phyloP scores from a whole-genome alignment of 2,329 filamentous ascomycete genomes.

The Fusarium domesticum region DNA sequence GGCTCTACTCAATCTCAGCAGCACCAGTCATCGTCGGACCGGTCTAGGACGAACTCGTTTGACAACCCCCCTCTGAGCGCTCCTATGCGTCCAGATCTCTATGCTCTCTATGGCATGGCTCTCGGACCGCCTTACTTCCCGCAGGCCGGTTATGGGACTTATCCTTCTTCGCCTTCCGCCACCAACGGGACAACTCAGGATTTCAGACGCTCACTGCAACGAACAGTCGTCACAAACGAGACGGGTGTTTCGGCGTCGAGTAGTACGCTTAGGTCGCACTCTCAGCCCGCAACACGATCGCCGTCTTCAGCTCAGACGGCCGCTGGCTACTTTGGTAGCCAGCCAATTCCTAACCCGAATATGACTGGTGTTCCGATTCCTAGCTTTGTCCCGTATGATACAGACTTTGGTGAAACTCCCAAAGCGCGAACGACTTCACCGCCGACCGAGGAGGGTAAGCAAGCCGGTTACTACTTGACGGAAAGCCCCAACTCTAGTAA shows the following conservation, averaged over 20 bases:
- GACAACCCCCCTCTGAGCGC: constrained; percentile 60
- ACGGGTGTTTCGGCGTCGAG: constrained; percentile 45
- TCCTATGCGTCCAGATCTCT: constrained; percentile 56
- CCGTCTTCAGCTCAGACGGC: constrained; percentile 30
- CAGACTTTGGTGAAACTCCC: constrained; percentile 46
- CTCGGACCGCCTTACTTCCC: constrained; percentile 46
- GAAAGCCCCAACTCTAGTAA: constrained; percentile 30
- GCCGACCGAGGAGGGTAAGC: constrained; percentile 45
- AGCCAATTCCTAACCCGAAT: constrained; percentile 37
- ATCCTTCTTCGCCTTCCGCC: constrained; percentile 55
- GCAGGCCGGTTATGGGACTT: constrained; percentile 48
- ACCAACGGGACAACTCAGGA: constrained; percentile 45
- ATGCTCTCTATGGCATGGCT: constrained; percentile 46
- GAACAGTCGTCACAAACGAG: constrained; percentile 51
- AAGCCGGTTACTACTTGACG: constrained; percentile 25
- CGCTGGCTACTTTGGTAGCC: constrained; percentile 28
- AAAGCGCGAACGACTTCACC: constrained; percentile 44
- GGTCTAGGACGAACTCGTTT: constrained; percentile 61
- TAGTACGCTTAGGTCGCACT: constrained; percentile 61
- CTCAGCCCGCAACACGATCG: constrained; percentile 59
- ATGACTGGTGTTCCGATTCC: constrained; percentile 51
- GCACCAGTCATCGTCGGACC: constrained; percentile 38
- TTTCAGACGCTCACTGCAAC: constrained; percentile 55
- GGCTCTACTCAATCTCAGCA: constrained; percentile 31
- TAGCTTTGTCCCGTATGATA: constrained; percentile 56